phyloP scores from a whole-genome alignment of 2,329 filamentous ascomycete species.

The Parastagonospora avenae region DNA sequence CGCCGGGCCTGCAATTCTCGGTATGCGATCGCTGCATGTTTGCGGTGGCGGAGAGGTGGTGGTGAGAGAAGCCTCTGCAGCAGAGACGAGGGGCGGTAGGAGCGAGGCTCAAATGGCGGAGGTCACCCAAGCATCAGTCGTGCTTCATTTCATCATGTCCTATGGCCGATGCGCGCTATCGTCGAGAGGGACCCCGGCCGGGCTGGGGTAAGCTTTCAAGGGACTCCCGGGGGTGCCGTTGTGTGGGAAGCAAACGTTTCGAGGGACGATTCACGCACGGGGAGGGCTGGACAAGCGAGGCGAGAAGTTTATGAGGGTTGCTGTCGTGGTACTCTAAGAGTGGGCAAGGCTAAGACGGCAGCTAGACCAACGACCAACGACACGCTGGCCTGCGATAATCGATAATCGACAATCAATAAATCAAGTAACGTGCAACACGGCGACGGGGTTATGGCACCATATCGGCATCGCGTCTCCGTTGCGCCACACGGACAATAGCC shows the following conservation, averaged over 20 bases:
- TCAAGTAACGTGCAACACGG: no score
- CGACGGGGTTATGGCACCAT: no score
- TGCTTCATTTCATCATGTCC: slow-evolving; percentile 20
- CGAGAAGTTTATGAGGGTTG: no score
- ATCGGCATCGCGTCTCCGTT: no score
- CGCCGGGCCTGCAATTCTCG: slow-evolving; percentile 64
- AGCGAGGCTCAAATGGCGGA: not conserved
- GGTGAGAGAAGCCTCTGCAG: slow-evolving; percentile 1
- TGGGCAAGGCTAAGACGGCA: no score
- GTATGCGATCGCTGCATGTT: slow-evolving; percentile 44
- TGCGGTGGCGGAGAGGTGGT: slow-evolving; percentile 8
- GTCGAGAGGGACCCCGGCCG: not conserved
- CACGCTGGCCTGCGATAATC: no score
- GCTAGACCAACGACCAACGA: no score
- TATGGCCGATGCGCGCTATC: not conserved
- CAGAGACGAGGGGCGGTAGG: slow-evolving; percentile 2
- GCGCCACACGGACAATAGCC: no score
- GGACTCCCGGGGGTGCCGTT: not conserved
- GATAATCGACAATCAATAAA: no score
- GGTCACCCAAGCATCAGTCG: slow-evolving; percentile 19
- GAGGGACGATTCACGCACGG: no score
- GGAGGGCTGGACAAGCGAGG: not conserved
- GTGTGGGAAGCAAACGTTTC: not conserved
- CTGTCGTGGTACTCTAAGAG: no score
- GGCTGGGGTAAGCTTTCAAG: not conserved